phyloP scores from a whole-genome alignment of 2,329 filamentous ascomycete genomes.

The Boeremia exigua region DNA sequence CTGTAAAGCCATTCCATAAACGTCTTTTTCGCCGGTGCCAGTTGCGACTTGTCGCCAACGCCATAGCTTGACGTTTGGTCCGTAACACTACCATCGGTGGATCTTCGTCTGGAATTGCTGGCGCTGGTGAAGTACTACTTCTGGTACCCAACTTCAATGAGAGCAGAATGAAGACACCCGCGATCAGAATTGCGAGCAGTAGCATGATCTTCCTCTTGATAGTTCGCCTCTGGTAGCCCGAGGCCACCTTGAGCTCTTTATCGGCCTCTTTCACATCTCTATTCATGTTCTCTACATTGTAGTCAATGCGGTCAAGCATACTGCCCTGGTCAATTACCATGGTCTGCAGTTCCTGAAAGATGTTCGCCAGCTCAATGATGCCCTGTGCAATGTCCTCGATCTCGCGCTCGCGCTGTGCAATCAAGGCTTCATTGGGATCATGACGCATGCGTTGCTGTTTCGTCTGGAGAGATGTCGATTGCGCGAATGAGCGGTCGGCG shows the following conservation, averaged over 20 bases:
- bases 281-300: slow-evolving; percentile 96
- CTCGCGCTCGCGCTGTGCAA: slow-evolving; percentile 90
- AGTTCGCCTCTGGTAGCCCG: slow-evolving; percentile 84
- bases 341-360: slow-evolving; percentile 92
- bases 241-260: slow-evolving; percentile 86
- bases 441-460: slow-evolving; percentile 66
- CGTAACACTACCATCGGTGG: slow-evolving; percentile 26
- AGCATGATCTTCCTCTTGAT: slow-evolving; percentile 94
- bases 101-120: slow-evolving; percentile 26
- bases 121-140: slow-evolving; percentile 32
- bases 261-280: slow-evolving; percentile 91
- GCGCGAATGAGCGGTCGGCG: slow-evolving; percentile 88
- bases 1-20: slow-evolving; percentile 32
- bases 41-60: slow-evolving; percentile 30
- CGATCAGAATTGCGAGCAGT: slow-evolving; percentile 81
- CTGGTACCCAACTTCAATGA: slow-evolving; percentile 76
- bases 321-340: slow-evolving; percentile 72
- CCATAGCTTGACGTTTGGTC: slow-evolving; percentile 23
- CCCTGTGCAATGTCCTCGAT: slow-evolving; percentile 98
- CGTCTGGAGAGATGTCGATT: slow-evolving; percentile 84
- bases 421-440: slow-evolving; percentile 75
- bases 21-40: slow-evolving; percentile 47
- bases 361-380: slow-evolving; percentile 94
- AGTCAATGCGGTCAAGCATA: slow-evolving; percentile 64
- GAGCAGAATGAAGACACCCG: slow-evolving; percentile 82